These are phyloP conservation scores for Chloropicon primus DNA, from an alignment of 139 green algal species.

Conservation along the genomic window DNA sequence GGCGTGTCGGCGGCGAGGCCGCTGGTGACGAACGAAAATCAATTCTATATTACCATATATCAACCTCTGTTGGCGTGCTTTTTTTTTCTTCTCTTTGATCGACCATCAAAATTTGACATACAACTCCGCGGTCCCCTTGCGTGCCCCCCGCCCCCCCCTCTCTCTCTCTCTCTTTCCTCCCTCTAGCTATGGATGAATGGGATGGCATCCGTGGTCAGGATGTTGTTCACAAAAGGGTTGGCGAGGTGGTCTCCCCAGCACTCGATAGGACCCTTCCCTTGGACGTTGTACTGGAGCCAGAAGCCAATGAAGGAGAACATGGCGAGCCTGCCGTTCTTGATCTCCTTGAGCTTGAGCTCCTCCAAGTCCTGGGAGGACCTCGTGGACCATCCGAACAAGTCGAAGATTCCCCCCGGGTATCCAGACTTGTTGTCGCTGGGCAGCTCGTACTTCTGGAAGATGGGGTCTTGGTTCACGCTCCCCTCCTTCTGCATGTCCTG, in stretches of 20 bases:
- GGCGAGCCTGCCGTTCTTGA: slow-evolving; percentile 80
- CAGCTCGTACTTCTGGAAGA: slow-evolving; percentile 34
- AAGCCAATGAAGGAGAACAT: slow-evolving; percentile 77
- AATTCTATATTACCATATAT: neutral
- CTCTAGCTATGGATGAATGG: no score
- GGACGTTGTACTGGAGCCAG: slow-evolving; percentile 47
- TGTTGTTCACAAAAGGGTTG: slow-evolving; percentile 4
- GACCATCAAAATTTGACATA: neutral
- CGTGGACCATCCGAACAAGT: slow-evolving; percentile 57
- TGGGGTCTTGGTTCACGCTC: slow-evolving; percentile 46
- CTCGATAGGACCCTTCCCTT: neutral
- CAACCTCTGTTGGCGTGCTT: no score
- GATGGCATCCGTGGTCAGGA: neutral
- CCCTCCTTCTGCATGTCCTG: slow-evolving; percentile 34
- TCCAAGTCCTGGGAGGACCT: slow-evolving; percentile 31
- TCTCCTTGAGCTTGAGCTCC: slow-evolving; percentile 56
- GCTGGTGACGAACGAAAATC: neutral
- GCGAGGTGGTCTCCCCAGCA: slow-evolving; percentile 1
- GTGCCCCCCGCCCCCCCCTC: no score
- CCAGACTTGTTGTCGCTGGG: slow-evolving; percentile 27
- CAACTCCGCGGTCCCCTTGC: neutral
- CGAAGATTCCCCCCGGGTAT: slow-evolving; percentile 63
- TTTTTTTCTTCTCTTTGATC: neutral
- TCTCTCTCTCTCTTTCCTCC: no score
- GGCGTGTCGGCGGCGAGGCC: no score